These are phyloP conservation scores for Talinum fruticosum DNA, from an alignment of 148 eudicot genomes.

Conservation along the genomic window DNA sequence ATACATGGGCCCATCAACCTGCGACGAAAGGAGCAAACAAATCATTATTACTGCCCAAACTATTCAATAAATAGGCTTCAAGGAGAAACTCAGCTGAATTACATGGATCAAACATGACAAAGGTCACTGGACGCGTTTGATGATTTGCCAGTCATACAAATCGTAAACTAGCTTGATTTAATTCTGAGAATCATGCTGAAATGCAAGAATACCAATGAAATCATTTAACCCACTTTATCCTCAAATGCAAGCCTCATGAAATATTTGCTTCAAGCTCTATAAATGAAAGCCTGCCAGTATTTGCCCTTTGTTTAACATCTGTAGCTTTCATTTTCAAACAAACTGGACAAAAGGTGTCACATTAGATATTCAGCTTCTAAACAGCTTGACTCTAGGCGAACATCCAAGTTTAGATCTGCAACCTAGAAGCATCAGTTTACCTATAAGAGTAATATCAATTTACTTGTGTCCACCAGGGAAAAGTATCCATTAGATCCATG, in stretches of 20 bases:
- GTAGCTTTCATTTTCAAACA: not conserved
- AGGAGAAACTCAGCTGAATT: not conserved
- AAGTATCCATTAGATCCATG: not conserved
- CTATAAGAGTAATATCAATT: not conserved
- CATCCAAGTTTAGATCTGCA: not conserved
- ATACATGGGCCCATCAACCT: conserved; percentile 35
- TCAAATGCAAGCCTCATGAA: too few relatives aligned
- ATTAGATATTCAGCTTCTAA: not conserved
- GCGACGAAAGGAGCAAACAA: not conserved
- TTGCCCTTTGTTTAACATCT: not conserved
- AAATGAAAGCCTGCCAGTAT: not conserved
- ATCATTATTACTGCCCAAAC: not conserved
- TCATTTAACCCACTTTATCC: not conserved
- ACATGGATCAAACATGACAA: not conserved
- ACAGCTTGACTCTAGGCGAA: not conserved
- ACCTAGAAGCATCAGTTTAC: not conserved
- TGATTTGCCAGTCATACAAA: not conserved
- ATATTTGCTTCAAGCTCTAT: not conserved
- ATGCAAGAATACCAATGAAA: not conserved
- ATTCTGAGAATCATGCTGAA: not conserved
- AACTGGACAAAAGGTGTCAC: not conserved
- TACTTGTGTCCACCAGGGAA: not conserved
- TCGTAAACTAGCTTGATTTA: not conserved
- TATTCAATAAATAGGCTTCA: not conserved
- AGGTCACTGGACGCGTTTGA: not conserved